Evolutionary conservation across 805 yeast genomes (phyloP).

Genomic region (Metschnikowia reukaufii): DNA sequence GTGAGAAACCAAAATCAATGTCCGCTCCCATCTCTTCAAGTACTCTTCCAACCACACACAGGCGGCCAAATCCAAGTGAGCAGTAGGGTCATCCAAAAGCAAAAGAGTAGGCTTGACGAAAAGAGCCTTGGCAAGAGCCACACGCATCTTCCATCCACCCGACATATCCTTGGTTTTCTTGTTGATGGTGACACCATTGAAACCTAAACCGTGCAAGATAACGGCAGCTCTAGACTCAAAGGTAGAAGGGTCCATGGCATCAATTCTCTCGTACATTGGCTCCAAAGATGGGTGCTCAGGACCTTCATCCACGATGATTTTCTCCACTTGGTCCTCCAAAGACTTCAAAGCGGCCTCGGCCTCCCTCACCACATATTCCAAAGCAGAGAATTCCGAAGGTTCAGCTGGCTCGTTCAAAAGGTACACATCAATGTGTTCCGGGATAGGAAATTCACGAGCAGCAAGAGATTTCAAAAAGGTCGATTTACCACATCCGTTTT

Average conservation of each 20-base stretch:
- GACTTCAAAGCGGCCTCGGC: conserved; percentile 91
- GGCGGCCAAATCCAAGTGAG: conserved; percentile 98
- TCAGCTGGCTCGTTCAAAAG: conserved; percentile 97
- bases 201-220: conserved; percentile 95
- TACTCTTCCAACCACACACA: conserved; percentile 99
- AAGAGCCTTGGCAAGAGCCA: conserved; percentile 94
- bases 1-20: conserved; percentile 91
- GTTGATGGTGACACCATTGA: conserved; percentile 79
- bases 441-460: conserved; percentile 94
- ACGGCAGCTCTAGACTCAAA: conserved; percentile 96
- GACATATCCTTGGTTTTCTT: conserved; percentile 98
- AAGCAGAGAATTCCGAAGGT: conserved; percentile 86
- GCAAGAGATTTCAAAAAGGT: conserved; percentile 92
- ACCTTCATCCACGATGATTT: conserved; percentile 84
- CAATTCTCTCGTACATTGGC: conserved; percentile 91
- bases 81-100: conserved; percentile 97
- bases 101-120: conserved; percentile 96
- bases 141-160: conserved; percentile 99
- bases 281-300: conserved; percentile 89
- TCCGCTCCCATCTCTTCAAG: conserved; percentile 90
- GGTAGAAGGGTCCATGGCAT: conserved; percentile 92
- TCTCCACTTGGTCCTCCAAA: conserved; percentile 88
- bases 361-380: conserved; percentile 95
- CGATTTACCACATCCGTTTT: conserved; percentile 98
- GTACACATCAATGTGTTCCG: conserved; percentile 87